phyloP scores from a whole-genome alignment of 1,284 basidiomycete genomes.

The Ceratobasidium sp. region DNA sequence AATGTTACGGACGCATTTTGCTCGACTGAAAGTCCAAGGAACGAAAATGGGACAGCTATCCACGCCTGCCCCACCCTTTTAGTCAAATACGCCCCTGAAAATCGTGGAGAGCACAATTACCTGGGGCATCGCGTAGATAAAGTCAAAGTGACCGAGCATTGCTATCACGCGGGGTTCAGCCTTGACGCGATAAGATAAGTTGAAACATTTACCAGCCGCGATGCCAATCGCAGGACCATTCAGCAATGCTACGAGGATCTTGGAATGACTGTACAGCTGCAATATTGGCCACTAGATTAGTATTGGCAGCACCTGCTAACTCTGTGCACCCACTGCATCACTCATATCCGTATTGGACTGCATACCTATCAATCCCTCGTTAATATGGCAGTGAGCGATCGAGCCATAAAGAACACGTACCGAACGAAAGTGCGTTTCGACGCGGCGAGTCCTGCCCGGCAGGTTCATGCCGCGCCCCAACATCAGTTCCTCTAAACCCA shows the following conservation, averaged over 20 bases:
- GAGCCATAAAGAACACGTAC: conserved; percentile 51
- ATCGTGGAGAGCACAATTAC: conserved; percentile 48
- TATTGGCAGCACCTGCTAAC: background rate
- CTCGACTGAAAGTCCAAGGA: conserved; percentile 61
- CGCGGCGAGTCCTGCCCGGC: background rate
- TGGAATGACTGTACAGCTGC: conserved; percentile 73
- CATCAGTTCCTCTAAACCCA: conserved; percentile 65
- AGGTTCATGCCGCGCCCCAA: conserved; percentile 56
- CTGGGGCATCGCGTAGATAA: conserved; percentile 74
- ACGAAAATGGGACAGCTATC: conserved; percentile 74
- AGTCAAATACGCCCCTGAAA: background rate
- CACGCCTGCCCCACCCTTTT: conserved; percentile 55
- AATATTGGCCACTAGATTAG: conserved; percentile 9
- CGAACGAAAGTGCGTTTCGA: conserved; percentile 24
- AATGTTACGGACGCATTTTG: conserved; percentile 63
- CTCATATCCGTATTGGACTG: conserved; percentile 70
- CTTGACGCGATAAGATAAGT: background rate
- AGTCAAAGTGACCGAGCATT: conserved; percentile 77
- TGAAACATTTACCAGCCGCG: conserved; percentile 65
- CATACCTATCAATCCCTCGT: conserved; percentile 55
- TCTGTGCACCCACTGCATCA: conserved; percentile 65
- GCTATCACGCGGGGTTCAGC: conserved; percentile 58
- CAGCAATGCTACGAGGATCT: conserved; percentile 72
- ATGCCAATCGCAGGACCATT: conserved; percentile 82
- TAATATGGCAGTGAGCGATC: conserved; percentile 62